A percentile compares a stretch with the other conserved stretches of the same genome.
Evolutionary conservation across 257 asterid genomes (phyloP).

Genomic region (Penstemon newberryi): DNA sequence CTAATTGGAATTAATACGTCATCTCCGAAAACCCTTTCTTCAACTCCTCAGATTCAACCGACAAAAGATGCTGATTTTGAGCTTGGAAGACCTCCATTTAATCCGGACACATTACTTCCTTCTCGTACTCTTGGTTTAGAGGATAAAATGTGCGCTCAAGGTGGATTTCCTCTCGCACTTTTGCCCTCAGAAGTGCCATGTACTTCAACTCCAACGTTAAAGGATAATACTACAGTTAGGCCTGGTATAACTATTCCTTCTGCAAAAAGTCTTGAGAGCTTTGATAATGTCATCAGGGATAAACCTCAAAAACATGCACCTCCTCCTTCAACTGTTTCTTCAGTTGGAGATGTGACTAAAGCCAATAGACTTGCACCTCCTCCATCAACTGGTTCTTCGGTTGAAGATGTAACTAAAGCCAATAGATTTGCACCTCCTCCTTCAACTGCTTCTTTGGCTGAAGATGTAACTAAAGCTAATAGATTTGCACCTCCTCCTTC

Average conservation of each 20-base stretch:
- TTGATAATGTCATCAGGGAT: constrained; percentile 24
- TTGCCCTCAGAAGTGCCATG: constrained; percentile 25
- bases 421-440: constrained; percentile 23
- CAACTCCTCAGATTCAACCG: constrained; percentile 40
- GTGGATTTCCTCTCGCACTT: constrained; percentile 28
- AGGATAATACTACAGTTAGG: constrained; percentile 25
- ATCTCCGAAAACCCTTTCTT: constrained; percentile 31
- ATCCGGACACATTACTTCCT: constrained; percentile 26
- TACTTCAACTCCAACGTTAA: constrained; percentile 31
- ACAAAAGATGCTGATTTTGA: constrained; percentile 37
- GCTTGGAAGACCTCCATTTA: constrained; percentile 30
- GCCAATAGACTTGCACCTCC: constrained; percentile 28
- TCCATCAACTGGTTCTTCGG: constrained; percentile 32
- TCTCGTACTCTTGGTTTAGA: constrained; percentile 39
- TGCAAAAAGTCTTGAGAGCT: constrained; percentile 18
- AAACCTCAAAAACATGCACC: constrained; percentile 26
- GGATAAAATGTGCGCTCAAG: constrained; percentile 34
- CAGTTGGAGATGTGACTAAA: constrained; percentile 33
- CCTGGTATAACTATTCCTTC: constrained; percentile 23
- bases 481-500: constrained; percentile 23
- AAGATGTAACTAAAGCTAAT: constrained; percentile 22
- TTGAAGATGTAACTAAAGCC: constrained; percentile 21
- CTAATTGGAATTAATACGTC: constrained; percentile 32
- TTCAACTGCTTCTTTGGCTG: constrained; percentile 25
- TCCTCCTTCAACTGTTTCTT: constrained; percentile 29